Conservation (phyloP, 306 rosid genomes). For the Lathyrus aphaca region DNA sequence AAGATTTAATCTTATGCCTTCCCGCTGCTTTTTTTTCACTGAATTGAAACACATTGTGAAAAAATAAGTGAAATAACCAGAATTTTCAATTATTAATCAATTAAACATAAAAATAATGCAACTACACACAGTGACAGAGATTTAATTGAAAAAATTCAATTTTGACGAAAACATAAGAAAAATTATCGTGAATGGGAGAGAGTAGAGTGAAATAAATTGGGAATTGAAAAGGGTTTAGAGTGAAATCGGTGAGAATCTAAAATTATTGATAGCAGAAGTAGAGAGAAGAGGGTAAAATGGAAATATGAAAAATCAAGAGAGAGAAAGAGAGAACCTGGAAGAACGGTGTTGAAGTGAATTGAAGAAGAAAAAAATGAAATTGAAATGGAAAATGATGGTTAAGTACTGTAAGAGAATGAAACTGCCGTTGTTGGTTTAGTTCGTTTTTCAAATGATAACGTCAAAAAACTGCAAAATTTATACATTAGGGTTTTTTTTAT, state of each 20-base stretch:
- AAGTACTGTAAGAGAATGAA: not conserved
- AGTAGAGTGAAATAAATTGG: slow-evolving; percentile 26
- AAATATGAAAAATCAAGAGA: not conserved
- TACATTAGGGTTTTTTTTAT: too few species aligned
- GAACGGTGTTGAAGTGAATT: slow-evolving; percentile 12
- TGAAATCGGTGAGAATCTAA: slow-evolving; percentile 12
- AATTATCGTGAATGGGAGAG: slow-evolving; percentile 1
- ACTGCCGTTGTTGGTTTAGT: slow-evolving; percentile 14
- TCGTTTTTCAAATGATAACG: not conserved
- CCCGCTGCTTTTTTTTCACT: not conserved
- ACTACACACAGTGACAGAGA: not conserved
- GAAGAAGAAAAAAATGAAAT: not conserved
- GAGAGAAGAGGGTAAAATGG: slow-evolving; percentile 36
- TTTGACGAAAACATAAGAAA: slow-evolving; percentile 17
- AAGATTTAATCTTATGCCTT: slow-evolving; percentile 23
- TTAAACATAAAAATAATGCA: not conserved
- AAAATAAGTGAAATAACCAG: slow-evolving; percentile 10
- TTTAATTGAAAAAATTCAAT: not conserved
- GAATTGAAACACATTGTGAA: slow-evolving; percentile 26
- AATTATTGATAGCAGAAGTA: not conserved
- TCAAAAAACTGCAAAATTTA: not conserved
- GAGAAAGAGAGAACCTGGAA: slow-evolving; percentile 32
- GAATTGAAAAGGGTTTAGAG: slow-evolving; percentile 20
- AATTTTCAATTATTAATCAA: not conserved
- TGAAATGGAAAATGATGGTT: not conserved